phyloP scores from a whole-genome alignment of 176 grass and related monocot species.

The Neostapfia colusana region DNA sequence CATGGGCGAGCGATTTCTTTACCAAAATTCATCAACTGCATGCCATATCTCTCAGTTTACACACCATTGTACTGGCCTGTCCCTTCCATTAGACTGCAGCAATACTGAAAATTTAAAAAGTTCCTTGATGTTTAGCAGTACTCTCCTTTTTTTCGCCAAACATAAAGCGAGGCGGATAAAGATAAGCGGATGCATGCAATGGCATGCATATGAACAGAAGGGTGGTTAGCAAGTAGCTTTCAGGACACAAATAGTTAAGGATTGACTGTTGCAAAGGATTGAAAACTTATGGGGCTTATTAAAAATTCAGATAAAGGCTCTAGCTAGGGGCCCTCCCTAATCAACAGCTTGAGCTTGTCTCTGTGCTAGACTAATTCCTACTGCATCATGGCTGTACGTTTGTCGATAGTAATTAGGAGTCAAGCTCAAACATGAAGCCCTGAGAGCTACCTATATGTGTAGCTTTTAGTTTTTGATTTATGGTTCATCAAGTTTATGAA shows the following conservation, averaged over 20 bases:
- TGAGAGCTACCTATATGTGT: slow-evolving; percentile 33
- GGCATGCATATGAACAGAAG: slow-evolving; percentile 25
- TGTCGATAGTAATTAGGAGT: slow-evolving; percentile 18
- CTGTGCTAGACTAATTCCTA: slow-evolving; percentile 31
- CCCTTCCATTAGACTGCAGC: neutral
- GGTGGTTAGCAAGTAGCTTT: slow-evolving; percentile 50
- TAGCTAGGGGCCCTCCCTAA: neutral
- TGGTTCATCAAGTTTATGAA: slow-evolving; percentile 24
- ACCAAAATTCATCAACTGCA: slow-evolving; percentile 11
- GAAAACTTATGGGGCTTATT: slow-evolving; percentile 31
- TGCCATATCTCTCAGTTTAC: slow-evolving; percentile 19
- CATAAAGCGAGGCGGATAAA: slow-evolving; percentile 24
- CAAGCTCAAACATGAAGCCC: slow-evolving; percentile 20
- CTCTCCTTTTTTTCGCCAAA: slow-evolving; percentile 8
- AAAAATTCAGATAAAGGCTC: slow-evolving; percentile 31
- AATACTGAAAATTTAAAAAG: neutral
- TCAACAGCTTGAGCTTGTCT: slow-evolving; percentile 35
- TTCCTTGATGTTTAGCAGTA: neutral
- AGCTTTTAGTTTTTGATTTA: slow-evolving; percentile 15
- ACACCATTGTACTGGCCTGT: neutral
- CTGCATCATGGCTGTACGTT: slow-evolving; percentile 24
- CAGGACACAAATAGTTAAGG: slow-evolving; percentile 46
- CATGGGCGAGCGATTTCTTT: slow-evolving; percentile 19
- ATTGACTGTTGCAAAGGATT: slow-evolving; percentile 46
- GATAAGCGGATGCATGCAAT: slow-evolving; percentile 13